Conservation (phyloP, 202 grass and related monocot species). For the Bolboschoenoplectus hybrid region DNA sequence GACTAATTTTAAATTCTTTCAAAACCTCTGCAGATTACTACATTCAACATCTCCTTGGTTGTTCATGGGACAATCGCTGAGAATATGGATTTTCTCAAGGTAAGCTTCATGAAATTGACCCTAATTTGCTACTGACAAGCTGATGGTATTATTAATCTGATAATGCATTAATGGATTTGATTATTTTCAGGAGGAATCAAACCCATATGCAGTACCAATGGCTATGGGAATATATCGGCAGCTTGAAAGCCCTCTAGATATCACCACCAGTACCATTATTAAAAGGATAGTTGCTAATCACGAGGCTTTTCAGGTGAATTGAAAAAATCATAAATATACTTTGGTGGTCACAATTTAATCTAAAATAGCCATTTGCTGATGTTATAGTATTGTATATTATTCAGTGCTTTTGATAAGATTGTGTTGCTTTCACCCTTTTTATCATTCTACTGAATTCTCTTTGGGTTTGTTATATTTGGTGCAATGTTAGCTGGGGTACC, state of each 20-base stretch:
- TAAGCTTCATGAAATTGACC: conserved; percentile 33
- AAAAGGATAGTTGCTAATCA: conserved; percentile 58
- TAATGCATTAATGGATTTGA: conserved; percentile 11
- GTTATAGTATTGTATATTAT: conserved; percentile 5
- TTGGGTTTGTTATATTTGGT: not conserved
- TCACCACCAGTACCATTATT: conserved; percentile 63
- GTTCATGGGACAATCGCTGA: conserved; percentile 59
- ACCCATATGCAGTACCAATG: conserved; percentile 59
- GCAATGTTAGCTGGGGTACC: not conserved
- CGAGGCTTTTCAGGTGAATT: conserved; percentile 56
- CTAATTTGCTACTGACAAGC: conserved; percentile 27
- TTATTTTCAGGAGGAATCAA: conserved; percentile 52
- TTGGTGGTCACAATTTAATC: not conserved
- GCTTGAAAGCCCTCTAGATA: conserved; percentile 50
- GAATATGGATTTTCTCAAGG: conserved; percentile 63
- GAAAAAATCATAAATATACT: not conserved
- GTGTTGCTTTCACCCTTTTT: not conserved
- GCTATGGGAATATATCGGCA: conserved; percentile 51
- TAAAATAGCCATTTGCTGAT: not conserved
- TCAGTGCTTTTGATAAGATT: not conserved
- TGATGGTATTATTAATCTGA: conserved; percentile 28
- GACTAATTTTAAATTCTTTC: conserved; percentile 1
- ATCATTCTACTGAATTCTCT: not conserved
- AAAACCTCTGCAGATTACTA: conserved; percentile 46
- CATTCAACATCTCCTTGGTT: conserved; percentile 59